Conservation (phyloP, 148 eudicot species). For the Chenopodium quinoa region DNA sequence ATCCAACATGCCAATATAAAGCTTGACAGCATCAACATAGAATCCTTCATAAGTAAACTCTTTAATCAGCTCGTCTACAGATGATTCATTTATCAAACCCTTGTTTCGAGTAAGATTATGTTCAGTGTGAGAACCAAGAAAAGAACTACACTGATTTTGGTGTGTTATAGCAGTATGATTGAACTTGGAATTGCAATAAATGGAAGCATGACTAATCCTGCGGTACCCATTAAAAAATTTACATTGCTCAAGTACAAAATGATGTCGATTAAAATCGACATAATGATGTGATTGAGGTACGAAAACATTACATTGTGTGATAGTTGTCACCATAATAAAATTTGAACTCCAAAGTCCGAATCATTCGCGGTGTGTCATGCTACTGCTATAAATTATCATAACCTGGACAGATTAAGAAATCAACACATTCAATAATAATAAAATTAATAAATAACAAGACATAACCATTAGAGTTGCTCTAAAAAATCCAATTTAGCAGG, state of each 20-base stretch:
- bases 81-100: slow-evolving; percentile 7
- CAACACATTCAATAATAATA: background rate
- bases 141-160: slow-evolving; percentile 7
- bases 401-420: slow-evolving; percentile 11
- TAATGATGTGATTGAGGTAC: slow-evolving; percentile 13
- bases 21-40: slow-evolving; percentile 27
- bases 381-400: background rate
- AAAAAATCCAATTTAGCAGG: too few relatives aligned
- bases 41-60: slow-evolving; percentile 28
- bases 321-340: slow-evolving; percentile 15
- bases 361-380: slow-evolving; percentile 3
- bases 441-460: background rate
- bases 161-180: slow-evolving; percentile 3
- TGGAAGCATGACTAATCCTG: background rate
- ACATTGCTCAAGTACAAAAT: background rate
- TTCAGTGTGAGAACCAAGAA: background rate
- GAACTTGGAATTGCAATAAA: slow-evolving; percentile 9
- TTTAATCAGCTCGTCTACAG: slow-evolving; percentile 24
- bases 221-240: slow-evolving; percentile 4
- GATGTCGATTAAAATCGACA: background rate
- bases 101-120: background rate
- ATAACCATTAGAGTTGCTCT: too few relatives aligned
- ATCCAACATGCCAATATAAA: slow-evolving; percentile 25
- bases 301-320: background rate
- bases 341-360: background rate